A percentile compares a stretch with the other conserved stretches of the same genome.
Conservation (phyloP, 2,329 filamentous ascomycete genomes). For the Davidsoniella eucalypti region DNA sequence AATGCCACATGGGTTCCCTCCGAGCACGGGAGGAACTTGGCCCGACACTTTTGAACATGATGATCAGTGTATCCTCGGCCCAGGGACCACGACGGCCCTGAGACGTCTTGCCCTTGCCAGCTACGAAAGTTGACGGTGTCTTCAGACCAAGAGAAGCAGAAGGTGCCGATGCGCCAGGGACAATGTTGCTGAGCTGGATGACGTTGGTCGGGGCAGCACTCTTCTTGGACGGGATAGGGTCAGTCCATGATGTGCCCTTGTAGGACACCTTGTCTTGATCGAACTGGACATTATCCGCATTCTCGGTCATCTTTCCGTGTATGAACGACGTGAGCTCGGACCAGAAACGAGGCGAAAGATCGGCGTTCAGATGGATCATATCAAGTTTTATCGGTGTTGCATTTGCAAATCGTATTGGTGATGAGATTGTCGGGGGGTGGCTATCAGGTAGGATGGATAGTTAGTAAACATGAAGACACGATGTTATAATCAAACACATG, state of each 20-base stretch:
- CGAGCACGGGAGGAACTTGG: conserved; percentile 6
- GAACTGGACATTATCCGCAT: conserved; percentile 17
- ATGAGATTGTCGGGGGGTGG: neutral
- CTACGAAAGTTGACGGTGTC: neutral
- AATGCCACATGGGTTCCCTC: conserved; percentile 23
- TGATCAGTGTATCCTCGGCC: conserved; percentile 41
- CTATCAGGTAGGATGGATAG: neutral
- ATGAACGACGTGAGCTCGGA: conserved; percentile 31
- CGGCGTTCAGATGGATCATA: conserved; percentile 27
- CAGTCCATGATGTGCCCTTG: conserved; percentile 22
- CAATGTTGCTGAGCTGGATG: conserved; percentile 31
- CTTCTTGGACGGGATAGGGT: conserved; percentile 25
- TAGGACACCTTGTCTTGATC: conserved; percentile 24
- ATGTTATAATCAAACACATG: neutral
- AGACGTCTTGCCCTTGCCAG: neutral
- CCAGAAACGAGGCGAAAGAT: conserved; percentile 34
- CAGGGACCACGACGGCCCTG: conserved; percentile 24
- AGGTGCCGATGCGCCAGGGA: conserved; percentile 17
- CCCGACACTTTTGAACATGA: conserved; percentile 37
- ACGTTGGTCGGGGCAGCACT: conserved; percentile 32
- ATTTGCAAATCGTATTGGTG: conserved; percentile 3
- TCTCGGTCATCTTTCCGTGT: conserved; percentile 8
- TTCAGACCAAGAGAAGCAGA: neutral
- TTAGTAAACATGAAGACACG: neutral
- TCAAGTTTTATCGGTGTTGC: conserved; percentile 19